Conservation (phyloP, 257 asterid species). For the Paulownia fortunei region DNA sequence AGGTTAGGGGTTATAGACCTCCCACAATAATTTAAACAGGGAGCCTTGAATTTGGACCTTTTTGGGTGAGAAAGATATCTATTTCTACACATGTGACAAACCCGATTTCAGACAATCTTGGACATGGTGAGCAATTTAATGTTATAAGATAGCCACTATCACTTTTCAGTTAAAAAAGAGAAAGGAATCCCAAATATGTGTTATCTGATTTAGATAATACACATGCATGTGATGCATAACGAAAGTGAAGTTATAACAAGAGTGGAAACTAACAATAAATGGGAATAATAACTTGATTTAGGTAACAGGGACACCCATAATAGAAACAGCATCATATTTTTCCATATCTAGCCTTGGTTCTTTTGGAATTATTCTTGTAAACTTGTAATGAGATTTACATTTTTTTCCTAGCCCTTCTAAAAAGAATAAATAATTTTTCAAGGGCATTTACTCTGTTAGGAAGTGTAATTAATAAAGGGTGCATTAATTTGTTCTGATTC, state of each 20-base stretch:
- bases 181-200: background rate
- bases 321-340: background rate
- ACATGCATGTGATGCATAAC: slow-evolving; percentile 3
- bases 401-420: too few species aligned
- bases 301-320: background rate
- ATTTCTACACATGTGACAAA: slow-evolving; percentile 39
- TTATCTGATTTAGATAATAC: slow-evolving; percentile 2
- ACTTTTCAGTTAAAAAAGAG: background rate
- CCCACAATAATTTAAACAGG: slow-evolving; percentile 24
- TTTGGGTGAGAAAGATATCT: slow-evolving; percentile 9
- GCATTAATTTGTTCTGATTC: too few species aligned
- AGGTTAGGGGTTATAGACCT: background rate
- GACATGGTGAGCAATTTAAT: slow-evolving; percentile 18
- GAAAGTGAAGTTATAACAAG: background rate
- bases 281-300: background rate
- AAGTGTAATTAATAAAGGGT: too few species aligned
- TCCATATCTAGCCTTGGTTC: background rate
- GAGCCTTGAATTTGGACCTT: slow-evolving; percentile 28
- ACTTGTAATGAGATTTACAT: too few species aligned
- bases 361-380: background rate
- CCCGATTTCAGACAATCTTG: slow-evolving; percentile 32
- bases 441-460: too few species aligned
- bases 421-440: too few species aligned
- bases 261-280: background rate
- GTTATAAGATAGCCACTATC: background rate